Conservation (phyloP, 1,284 basidiomycete species). For the Pseudozyma sp. region DNA sequence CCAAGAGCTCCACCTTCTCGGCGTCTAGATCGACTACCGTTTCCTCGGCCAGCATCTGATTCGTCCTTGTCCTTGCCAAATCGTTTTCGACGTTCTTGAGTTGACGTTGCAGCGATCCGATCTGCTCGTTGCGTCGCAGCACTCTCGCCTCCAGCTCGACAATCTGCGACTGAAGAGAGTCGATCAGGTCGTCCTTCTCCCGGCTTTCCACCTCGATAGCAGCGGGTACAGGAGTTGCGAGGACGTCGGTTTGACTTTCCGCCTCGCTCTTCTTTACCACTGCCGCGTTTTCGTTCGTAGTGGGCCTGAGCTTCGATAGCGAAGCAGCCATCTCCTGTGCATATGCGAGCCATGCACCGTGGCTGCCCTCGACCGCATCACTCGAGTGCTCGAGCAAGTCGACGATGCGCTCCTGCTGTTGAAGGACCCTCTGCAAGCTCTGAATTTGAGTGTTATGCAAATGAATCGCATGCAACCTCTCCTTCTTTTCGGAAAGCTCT, state of each 20-base stretch:
- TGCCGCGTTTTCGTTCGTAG: neutral
- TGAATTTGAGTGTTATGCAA: conserved; percentile 11
- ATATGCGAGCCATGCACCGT: conserved; percentile 9
- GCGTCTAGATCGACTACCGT: conserved; percentile 29
- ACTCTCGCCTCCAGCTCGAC: conserved; percentile 33
- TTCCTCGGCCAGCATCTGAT: conserved; percentile 38
- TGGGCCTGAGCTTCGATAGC: conserved; percentile 5
- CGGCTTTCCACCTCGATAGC: neutral
- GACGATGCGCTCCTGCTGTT: conserved; percentile 26
- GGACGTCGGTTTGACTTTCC: neutral
- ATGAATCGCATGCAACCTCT: conserved; percentile 27
- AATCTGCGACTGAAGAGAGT: conserved; percentile 3
- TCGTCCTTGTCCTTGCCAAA: conserved; percentile 31
- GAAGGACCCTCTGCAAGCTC: conserved; percentile 10
- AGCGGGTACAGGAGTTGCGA: neutral
- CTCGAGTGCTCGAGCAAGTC: conserved; percentile 7
- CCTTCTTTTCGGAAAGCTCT: conserved; percentile 25
- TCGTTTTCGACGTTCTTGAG: conserved; percentile 20
- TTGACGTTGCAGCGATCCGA: conserved; percentile 40
- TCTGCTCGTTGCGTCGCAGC: conserved; percentile 49
- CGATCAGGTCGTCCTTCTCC: neutral
- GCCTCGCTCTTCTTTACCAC: neutral
- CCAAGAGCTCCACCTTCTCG: conserved; percentile 5
- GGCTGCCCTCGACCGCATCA: neutral
- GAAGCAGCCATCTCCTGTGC: conserved; percentile 4